These are phyloP conservation scores for Sisymbrium altissimum DNA, from an alignment of 345 rosid genomes.

Conservation along the genomic window DNA sequence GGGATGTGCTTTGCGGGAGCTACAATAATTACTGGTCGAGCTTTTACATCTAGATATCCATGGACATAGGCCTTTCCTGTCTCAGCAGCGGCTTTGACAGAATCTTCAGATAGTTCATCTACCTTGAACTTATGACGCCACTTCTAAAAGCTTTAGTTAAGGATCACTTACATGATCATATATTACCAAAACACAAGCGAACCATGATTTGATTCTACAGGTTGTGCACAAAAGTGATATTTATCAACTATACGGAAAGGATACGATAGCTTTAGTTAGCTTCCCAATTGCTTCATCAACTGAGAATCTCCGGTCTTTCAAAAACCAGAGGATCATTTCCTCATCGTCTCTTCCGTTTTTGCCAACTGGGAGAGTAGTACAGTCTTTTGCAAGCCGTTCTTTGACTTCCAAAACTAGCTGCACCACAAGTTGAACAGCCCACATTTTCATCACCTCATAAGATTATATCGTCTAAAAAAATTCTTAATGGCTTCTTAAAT, in stretches of 20 bases:
- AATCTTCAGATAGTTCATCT: constrained; percentile 62
- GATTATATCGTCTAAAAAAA: not conserved
- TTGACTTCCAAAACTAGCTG: constrained; percentile 82
- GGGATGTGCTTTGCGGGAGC: constrained; percentile 82
- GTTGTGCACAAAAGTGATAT: not conserved
- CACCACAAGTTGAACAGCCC: constrained; percentile 19
- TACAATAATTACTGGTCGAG: constrained; percentile 77
- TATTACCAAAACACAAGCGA: constrained; percentile 8
- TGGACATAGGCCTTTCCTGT: constrained; percentile 85
- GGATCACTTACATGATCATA: constrained; percentile 5
- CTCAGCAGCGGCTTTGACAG: constrained; percentile 47
- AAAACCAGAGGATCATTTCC: constrained; percentile 85
- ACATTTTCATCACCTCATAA: not conserved
- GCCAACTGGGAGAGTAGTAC: constrained; percentile 63
- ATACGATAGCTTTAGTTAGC: constrained; percentile 78
- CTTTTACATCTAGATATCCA: constrained; percentile 59
- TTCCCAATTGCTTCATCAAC: constrained; percentile 59
- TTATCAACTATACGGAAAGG: constrained; percentile 32
- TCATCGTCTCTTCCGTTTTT: constrained; percentile 92
- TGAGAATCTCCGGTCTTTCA: constrained; percentile 68
- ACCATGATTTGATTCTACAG: not conserved
- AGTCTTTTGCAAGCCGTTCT: constrained; percentile 58
- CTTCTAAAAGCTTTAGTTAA: constrained; percentile 43
- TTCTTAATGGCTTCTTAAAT: not conserved
- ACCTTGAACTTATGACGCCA: constrained; percentile 84